These are phyloP conservation scores for Backusella macrospora DNA, from an alignment of 192 early-diverging fungal species.

Conservation along the genomic window DNA sequence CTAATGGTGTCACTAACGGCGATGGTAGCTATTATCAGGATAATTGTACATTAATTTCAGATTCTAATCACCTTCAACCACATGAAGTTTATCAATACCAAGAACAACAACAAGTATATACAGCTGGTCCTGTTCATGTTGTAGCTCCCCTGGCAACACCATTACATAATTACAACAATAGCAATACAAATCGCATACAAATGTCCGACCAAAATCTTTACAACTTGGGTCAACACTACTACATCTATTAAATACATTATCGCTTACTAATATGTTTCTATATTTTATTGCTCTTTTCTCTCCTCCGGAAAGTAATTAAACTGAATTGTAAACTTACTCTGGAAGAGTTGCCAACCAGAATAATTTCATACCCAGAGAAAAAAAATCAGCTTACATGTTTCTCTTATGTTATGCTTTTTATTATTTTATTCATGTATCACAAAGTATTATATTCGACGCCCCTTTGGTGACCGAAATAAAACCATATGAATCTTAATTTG, in stretches of 20 bases:
- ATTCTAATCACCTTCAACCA: neutral
- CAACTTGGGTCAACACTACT: neutral
- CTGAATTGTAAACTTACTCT: neutral
- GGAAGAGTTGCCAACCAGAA: neutral
- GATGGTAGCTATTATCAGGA: neutral
- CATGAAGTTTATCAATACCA: neutral
- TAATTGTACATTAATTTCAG: neutral
- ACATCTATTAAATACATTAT: neutral
- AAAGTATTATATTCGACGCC: neutral
- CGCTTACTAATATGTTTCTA: neutral
- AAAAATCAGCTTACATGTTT: constrained; percentile 3
- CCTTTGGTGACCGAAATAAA: neutral
- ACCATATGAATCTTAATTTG: neutral
- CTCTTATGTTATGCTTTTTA: constrained; percentile 1
- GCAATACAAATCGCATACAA: neutral
- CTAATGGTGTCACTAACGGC: neutral
- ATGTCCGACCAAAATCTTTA: neutral
- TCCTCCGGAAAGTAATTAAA: neutral
- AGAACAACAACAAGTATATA: constrained; percentile 10
- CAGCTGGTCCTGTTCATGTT: constrained; percentile 5
- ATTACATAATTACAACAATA: neutral
- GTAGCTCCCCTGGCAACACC: neutral
- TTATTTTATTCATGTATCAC: constrained; percentile 2
- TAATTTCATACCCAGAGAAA: neutral
- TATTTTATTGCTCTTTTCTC: neutral